Evolutionary conservation across 1,139 yeast genomes (phyloP).

Genomic region (Diutina rugosa): DNA sequence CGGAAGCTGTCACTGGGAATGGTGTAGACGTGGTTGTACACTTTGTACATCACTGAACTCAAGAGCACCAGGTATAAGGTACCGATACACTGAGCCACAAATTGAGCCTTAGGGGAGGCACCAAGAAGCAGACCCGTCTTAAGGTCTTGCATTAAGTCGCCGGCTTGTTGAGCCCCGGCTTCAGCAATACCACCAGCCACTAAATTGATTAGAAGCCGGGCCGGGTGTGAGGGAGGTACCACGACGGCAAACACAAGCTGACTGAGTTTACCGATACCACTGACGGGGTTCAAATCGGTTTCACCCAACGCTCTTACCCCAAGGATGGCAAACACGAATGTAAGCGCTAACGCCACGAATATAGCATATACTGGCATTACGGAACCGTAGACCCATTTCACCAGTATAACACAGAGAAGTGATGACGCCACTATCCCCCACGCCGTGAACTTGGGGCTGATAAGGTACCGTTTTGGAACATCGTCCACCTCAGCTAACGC

Average conservation of each 20-base stretch:
- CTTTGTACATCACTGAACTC: constrained; percentile 69
- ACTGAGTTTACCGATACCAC: constrained; percentile 90
- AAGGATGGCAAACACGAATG: constrained; percentile 65
- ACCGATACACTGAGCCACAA: constrained; percentile 79
- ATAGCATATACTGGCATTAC: constrained; percentile 64
- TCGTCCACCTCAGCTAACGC: not conserved
- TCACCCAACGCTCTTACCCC: constrained; percentile 95
- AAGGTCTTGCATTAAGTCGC: constrained; percentile 93
- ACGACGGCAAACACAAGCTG: constrained; percentile 78
- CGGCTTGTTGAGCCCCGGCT: constrained; percentile 99
- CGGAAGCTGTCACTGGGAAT: constrained; percentile 76
- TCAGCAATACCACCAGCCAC: constrained; percentile 97
- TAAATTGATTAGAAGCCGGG: constrained; percentile 69
- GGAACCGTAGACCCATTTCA: constrained; percentile 55
- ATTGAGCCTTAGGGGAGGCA: constrained; percentile 89
- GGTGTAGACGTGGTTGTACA: constrained; percentile 69
- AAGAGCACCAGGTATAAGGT: constrained; percentile 71
- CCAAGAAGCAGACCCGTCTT: constrained; percentile 89
- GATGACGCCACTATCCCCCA: constrained; percentile 57
- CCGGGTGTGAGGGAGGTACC: constrained; percentile 66
- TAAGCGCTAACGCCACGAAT: constrained; percentile 54
- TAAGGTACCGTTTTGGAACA: constrained; percentile 17
- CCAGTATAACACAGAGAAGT: constrained; percentile 49
- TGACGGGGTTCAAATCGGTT: constrained; percentile 92
- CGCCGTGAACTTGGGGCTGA: constrained; percentile 36